Base-by-base conservation (phyloP, 352 stramenopile species). In the Phytophthora pseudosyringae region DNA sequence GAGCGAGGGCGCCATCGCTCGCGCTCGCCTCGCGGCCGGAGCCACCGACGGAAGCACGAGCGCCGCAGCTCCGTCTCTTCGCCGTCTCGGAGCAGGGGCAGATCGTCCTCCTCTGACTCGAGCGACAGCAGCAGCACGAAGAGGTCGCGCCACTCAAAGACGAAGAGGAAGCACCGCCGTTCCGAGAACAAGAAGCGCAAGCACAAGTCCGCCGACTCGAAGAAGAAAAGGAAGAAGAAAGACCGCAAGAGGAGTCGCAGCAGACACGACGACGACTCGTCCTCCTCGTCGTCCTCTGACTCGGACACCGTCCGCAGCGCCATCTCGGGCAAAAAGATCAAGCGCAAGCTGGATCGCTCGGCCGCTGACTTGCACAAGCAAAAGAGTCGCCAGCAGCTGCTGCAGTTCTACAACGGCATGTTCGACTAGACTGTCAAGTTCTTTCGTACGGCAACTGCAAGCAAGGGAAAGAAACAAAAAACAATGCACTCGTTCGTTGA, bases 321-420 rank as follows among this genome's bases (percentile, higher is more conserved):
- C 18, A 95, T 93, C 55, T 94, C 85, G 1, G 87, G 87, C 43
- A 95, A 95, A 59, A 95, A 95, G 64, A 93, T 95, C 67, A 93
- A 94, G 57, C 81, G 87, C 54, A 90, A 93, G 55, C 61, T 95
- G 50, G 74, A 71, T 40, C 73, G 76, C 31, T 81, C 83, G 26
- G 78, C 76, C 0, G 67, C 71, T 11, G 87, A 95, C 64, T 25
- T 85, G 56, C 74, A 90, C 57, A 70, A 78, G 54, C 69, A 93
- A 65, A 86, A 84, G 59, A 93, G 88, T 59, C 80, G 87, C 4
- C 81, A 91, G 54, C 76, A 95, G 59, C 64, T 95, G 21, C 74
- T 95, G 39, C 83, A 94, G 67, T 93, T 95, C 48, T 95, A 95
- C 79, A 95, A 95, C 59, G 81, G 81, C 26, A 93, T 95, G 83